A percentile compares a stretch with the other conserved stretches of the same genome.
phyloP scores from a whole-genome alignment of 2,329 filamentous ascomycete genomes.

The Tolypocladium tundrense region DNA sequence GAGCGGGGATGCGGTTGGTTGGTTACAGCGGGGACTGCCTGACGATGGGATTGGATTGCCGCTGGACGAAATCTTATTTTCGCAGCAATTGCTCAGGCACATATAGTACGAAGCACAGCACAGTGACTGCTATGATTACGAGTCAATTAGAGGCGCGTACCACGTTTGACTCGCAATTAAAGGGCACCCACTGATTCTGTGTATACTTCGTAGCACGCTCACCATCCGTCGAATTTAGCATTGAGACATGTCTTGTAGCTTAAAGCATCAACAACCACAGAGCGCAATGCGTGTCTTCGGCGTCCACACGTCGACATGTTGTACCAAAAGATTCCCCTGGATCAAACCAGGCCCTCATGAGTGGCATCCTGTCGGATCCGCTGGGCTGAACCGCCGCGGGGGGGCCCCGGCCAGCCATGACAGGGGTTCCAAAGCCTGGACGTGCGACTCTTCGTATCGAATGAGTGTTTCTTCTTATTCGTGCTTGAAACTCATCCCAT shows the following conservation, averaged over 20 bases:
- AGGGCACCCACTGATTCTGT: too few species aligned
- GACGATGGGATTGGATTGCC: background rate
- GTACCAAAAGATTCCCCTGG: background rate
- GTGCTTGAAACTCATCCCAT: background rate
- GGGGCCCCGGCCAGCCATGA: background rate
- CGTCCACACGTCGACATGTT: background rate
- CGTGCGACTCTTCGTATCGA: too few species aligned
- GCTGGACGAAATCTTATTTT: background rate
- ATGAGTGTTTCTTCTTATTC: too few species aligned
- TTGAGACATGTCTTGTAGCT: background rate
- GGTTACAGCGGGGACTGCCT: background rate
- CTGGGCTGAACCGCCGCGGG: background rate
- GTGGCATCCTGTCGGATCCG: background rate
- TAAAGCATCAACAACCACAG: background rate
- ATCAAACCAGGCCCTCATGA: too few species aligned
- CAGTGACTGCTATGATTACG: too few species aligned
- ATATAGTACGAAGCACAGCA: too few species aligned
- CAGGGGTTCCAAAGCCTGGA: background rate
- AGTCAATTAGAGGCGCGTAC: too few species aligned
- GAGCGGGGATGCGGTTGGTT: background rate
- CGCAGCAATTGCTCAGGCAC: background rate
- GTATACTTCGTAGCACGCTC: too few species aligned
- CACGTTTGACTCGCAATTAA: too few species aligned
- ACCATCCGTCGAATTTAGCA: background rate
- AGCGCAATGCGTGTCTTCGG: background rate